Evolutionary conservation across 202 grass and related monocot species (phyloP), one percentile per base, ranked within the genome.

Genomic region (Zoysia matrella): DNA sequence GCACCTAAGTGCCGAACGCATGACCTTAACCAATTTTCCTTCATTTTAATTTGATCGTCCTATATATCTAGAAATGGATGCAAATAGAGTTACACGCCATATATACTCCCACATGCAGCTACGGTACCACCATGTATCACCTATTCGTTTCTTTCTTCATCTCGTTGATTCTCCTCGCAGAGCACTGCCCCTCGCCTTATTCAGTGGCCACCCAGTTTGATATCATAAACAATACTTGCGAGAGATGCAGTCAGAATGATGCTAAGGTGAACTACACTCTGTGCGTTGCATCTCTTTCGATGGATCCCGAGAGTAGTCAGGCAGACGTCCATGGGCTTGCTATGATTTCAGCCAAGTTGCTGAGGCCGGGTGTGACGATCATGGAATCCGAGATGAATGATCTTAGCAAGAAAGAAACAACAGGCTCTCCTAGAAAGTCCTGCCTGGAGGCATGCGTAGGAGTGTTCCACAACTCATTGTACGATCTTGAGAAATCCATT

Each of bases 241-340:
- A 60, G 0, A 46, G 73, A 45, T 90, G 84, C 60, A 66, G 74
- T 5, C 9, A 36, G 39, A 53, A 8, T 53, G n/a, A 85, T 43
- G 74, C 79, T 2, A 88, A 93, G 47, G 73, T 93, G 45, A 85
- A 93, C 68, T 85, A 88, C 85, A 82, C 74, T 36, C 74, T 93
- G 3, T 93, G 91, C 43, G 48, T 88, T 2, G 4, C 69, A 2
- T 88, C 88, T 41, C 91, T 93, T 7, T 74, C 69, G 0, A 22
- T 4, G 30, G 42, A 71, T 18, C 77, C 84, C 0, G 14, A 57
- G 16, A 72, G 84, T 65, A 6, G 12, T 0, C n/a, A 36, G 3
- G 52, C 70, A 0, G 15, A 80, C 79, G 47, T 85, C n/a, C 69
- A 71, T 3, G 78, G 66, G 6, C 88, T 90, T 0, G 88, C 91